Percentiles rank a stretch among this genome's conserved stretches.
phyloP scores from a whole-genome alignment of 805 yeast species.

The Sugiyamaella smithiae region DNA sequence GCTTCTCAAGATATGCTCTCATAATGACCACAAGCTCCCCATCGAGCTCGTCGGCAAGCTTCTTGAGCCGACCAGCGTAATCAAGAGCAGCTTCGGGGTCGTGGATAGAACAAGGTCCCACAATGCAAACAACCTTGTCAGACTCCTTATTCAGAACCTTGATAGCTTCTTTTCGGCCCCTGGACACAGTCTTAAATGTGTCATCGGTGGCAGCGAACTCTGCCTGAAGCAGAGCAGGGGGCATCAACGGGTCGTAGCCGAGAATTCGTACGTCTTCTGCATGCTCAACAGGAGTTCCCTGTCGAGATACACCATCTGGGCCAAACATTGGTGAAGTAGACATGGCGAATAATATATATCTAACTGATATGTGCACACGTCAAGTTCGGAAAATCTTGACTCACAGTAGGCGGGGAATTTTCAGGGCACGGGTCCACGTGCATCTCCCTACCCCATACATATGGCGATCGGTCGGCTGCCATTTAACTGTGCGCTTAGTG shows the following conservation, averaged over 20 bases:
- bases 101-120: slow-evolving; percentile 97
- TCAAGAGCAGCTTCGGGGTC: slow-evolving; percentile 88
- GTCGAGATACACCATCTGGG: slow-evolving; percentile 35
- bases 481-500: no score
- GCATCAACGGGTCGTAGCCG: slow-evolving; percentile 91
- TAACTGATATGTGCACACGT: no score
- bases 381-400: slow-evolving; percentile 5
- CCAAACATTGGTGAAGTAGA: slow-evolving; percentile 32
- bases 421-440: slow-evolving; percentile 8
- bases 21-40: slow-evolving; percentile 80
- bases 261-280: slow-evolving; percentile 52
- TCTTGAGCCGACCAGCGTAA: slow-evolving; percentile 69
- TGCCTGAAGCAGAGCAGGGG: slow-evolving; percentile 87
- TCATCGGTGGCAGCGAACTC: slow-evolving; percentile 67
- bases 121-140: slow-evolving; percentile 82
- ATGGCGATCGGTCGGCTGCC: no score
- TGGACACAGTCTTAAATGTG: slow-evolving; percentile 60
- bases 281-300: slow-evolving; percentile 41
- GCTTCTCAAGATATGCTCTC: slow-evolving; percentile 98
- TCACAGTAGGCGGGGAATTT: neutral
- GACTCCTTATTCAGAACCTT: slow-evolving; percentile 69
- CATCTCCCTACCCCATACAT: slow-evolving; percentile 1
- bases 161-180: slow-evolving; percentile 77
- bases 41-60: slow-evolving; percentile 64
- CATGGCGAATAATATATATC: no score